Evolutionary conservation across 306 rosid species (phyloP), one percentile per base, ranked within the genome.

Genomic region (Pterocarpus macrocarpus): DNA sequence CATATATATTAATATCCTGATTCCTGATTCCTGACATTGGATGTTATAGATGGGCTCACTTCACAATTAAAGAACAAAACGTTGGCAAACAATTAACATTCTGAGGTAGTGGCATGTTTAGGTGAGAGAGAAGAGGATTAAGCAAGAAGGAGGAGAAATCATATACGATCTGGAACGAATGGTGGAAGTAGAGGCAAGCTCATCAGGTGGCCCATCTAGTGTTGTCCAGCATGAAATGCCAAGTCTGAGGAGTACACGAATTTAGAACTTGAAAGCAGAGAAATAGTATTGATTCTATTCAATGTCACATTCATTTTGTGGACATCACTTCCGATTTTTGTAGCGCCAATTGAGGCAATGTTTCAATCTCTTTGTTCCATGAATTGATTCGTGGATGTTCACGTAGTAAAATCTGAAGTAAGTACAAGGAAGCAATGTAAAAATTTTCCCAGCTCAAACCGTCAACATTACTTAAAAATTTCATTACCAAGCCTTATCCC

Each of bases 41-140:
- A 55, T 55, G 35, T 39, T 30, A n/a, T 68, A 41, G 68, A 78
- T 67, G 64, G 75, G 69, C 28, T 22, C 28, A 22, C 28, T 30
- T 79, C 63, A 79, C 22, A 33, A 16, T 56, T 79, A 53, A 79
- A 35, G 77, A 34, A 71, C 55, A 71, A 71, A 71, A 53, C 61
- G 4, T 80, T 52, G 81, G 76, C 50, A 0, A 22, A 22, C 28
- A 22, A 22, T 22, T 68, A 39, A 57, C 9, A 32, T 69, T 41
- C 22, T 78, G 66, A 64, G n/a, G 36, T 62, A 76, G 13, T 76
- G 62, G 62, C 80, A 75, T 75, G 71, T 5, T 62, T 70, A 75
- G 49, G 71, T 62, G 36, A 75, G 79, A 58, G 69, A 43, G 69
- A 74, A 69, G 28, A 59, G 44, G 44, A 59, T n/a, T 58, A 74